phyloP scores from a whole-genome alignment of 2,329 filamentous ascomycete genomes.

The Stromatinia cepivora region DNA sequence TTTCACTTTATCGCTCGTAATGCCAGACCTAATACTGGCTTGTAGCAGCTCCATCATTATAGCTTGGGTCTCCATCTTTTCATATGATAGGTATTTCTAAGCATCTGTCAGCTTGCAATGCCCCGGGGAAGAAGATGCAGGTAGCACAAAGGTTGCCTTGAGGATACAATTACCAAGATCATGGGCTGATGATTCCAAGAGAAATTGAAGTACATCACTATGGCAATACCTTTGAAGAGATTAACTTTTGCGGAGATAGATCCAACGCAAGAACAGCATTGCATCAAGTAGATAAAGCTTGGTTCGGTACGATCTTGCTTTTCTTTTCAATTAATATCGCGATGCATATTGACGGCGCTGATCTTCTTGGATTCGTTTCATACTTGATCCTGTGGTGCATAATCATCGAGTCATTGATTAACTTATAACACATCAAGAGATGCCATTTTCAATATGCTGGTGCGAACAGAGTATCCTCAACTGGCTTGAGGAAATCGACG shows the following conservation, averaged over 20 bases:
- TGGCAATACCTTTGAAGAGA: neutral
- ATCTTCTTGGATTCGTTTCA: neutral
- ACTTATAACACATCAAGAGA: too few species aligned
- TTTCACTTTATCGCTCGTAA: neutral
- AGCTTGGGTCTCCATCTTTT: neutral
- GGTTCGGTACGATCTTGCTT: neutral
- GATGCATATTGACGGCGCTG: neutral
- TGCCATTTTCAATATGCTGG: neutral
- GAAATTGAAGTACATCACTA: neutral
- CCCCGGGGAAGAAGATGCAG: neutral
- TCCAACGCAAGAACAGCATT: neutral
- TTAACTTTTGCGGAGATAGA: neutral
- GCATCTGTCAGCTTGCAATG: neutral
- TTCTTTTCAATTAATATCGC: neutral
- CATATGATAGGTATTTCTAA: neutral
- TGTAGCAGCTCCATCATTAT: neutral
- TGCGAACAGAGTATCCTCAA: neutral
- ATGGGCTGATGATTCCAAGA: neutral
- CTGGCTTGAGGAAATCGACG: neutral
- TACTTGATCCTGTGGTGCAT: neutral
- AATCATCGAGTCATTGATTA: neutral
- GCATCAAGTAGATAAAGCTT: neutral
- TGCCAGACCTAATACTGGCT: neutral
- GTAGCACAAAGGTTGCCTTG: neutral
- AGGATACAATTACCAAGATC: constrained; percentile 8